These are phyloP conservation scores for Penicillium steckii DNA, from an alignment of 495 filamentous ascomycete genomes.

Conservation along the genomic window DNA sequence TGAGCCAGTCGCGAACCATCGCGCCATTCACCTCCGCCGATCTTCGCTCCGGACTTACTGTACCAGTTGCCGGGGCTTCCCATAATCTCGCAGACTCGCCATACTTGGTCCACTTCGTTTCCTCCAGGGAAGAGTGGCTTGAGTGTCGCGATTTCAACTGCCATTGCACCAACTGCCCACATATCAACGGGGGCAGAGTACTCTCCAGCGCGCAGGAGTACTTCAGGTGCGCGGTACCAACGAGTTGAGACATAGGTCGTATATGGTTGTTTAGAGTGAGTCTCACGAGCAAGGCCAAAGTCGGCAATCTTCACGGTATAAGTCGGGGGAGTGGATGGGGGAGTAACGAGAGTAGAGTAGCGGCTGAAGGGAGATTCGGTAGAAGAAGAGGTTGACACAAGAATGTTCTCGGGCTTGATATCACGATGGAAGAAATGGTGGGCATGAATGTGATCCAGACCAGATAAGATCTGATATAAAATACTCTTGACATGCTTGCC, in stretches of 20 bases:
- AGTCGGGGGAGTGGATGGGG: slow-evolving; percentile 85
- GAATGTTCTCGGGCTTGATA: slow-evolving; percentile 98
- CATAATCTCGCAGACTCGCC: slow-evolving; percentile 99
- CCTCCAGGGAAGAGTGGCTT: slow-evolving; percentile 97
- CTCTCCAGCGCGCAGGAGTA: slow-evolving; percentile 89
- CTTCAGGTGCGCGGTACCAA: slow-evolving; percentile 98
- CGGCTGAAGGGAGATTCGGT: slow-evolving; percentile 84
- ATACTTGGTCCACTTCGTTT: slow-evolving; percentile 99
- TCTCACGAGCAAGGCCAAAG: slow-evolving; percentile 97
- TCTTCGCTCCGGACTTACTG: slow-evolving; percentile 78
- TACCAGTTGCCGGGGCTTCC: slow-evolving; percentile 98
- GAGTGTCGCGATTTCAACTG: slow-evolving; percentile 94
- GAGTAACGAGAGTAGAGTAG: slow-evolving; percentile 91
- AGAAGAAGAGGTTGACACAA: slow-evolving; percentile 87
- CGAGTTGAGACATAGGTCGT: slow-evolving; percentile 98
- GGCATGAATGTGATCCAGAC: slow-evolving; percentile 94
- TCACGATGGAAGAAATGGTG: slow-evolving; percentile 98
- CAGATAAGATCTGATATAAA: slow-evolving; percentile 92
- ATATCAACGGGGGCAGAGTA: slow-evolving; percentile 99
- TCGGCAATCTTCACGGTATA: slow-evolving; percentile 99
- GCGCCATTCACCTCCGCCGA: slow-evolving; percentile 97
- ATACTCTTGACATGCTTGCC: slow-evolving; percentile 95
- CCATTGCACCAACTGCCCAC: slow-evolving; percentile 99
- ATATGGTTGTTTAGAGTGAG: slow-evolving; percentile 91
- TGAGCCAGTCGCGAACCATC: slow-evolving; percentile 90